Evolutionary conservation across 768 basidiomycete species (phyloP).

Genomic region (Boletus reticulatus): DNA sequence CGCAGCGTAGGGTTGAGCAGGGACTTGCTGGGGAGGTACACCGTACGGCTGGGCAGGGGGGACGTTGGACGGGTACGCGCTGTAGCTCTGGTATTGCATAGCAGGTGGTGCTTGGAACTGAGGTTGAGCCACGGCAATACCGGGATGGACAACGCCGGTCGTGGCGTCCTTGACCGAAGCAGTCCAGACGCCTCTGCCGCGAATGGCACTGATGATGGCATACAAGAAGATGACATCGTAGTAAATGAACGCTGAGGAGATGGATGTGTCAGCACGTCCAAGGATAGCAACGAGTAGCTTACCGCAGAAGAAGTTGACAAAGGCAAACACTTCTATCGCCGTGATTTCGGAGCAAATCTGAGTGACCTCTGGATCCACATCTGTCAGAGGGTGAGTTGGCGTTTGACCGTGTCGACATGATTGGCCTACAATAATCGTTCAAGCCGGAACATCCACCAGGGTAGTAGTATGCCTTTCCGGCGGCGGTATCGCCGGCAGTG

Average conservation of each 20-base stretch:
- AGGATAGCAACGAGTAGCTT: background rate
- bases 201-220: constrained; percentile 21
- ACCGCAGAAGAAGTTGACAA: constrained; percentile 26
- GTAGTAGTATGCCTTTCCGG: constrained; percentile 6
- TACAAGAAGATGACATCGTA: constrained; percentile 20
- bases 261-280: background rate
- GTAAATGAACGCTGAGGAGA: constrained; percentile 24
- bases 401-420: background rate
- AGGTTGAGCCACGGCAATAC: constrained; percentile 5
- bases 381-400: constrained; percentile 3
- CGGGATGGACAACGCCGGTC: background rate
- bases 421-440: constrained; percentile 7
- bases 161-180: constrained; percentile 21
- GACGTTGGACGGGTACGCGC: constrained; percentile 1
- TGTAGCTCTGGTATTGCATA: constrained; percentile 5
- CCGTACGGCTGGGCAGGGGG: constrained; percentile 8
- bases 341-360: constrained; percentile 19
- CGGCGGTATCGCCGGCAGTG: constrained; percentile 11
- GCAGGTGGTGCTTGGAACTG: constrained; percentile 5
- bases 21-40: constrained; percentile 7
- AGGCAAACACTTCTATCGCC: constrained; percentile 19
- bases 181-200: constrained; percentile 24
- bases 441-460: constrained; percentile 14
- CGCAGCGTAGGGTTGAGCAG: background rate
- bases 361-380: background rate